These are phyloP conservation scores for Yamadazyma laniorum DNA, from an alignment of 805 yeast genomes.

Conservation along the genomic window DNA sequence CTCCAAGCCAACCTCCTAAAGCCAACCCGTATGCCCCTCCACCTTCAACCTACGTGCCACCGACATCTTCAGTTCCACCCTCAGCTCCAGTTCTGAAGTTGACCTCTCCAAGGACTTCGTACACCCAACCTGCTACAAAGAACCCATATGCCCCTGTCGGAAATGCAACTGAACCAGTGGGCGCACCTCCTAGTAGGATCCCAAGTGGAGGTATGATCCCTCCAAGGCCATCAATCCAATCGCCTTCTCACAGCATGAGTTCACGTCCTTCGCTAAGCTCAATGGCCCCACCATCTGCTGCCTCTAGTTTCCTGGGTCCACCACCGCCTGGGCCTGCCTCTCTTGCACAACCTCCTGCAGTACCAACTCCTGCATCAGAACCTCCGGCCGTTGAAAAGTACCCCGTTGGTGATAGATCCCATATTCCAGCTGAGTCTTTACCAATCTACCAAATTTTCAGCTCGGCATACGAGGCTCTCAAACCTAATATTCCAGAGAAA, in stretches of 20 bases:
- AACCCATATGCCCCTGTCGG: conserved; percentile 15
- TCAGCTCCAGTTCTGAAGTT: conserved; percentile 35
- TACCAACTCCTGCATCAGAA: conserved; percentile 20
- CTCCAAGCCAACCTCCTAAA: conserved; percentile 8
- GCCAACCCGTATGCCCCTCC: conserved; percentile 19
- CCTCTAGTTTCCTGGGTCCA: conserved; percentile 8
- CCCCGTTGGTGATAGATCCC: conserved; percentile 69
- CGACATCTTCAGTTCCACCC: conserved; percentile 17
- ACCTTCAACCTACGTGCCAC: conserved; percentile 16
- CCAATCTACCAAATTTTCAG: conserved; percentile 61
- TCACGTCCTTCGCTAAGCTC: conserved; percentile 12
- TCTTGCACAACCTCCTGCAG: conserved; percentile 15
- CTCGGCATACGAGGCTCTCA: conserved; percentile 55
- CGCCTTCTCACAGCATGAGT: conserved; percentile 6
- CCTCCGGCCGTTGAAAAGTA: conserved; percentile 18
- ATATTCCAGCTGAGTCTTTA: conserved; percentile 56
- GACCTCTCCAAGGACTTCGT: conserved; percentile 24
- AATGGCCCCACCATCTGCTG: conserved; percentile 28
- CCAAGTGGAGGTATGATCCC: conserved; percentile 16
- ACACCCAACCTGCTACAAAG: conserved; percentile 7
- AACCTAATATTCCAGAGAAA: conserved; percentile 73
- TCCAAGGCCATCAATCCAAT: conserved; percentile 12
- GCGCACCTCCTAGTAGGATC: conserved; percentile 7
- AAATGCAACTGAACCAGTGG: conserved; percentile 6
- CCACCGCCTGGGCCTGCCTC: conserved; percentile 5